phyloP scores from a whole-genome alignment of 2,329 filamentous ascomycete species.

The Ciborinia camelliae region DNA sequence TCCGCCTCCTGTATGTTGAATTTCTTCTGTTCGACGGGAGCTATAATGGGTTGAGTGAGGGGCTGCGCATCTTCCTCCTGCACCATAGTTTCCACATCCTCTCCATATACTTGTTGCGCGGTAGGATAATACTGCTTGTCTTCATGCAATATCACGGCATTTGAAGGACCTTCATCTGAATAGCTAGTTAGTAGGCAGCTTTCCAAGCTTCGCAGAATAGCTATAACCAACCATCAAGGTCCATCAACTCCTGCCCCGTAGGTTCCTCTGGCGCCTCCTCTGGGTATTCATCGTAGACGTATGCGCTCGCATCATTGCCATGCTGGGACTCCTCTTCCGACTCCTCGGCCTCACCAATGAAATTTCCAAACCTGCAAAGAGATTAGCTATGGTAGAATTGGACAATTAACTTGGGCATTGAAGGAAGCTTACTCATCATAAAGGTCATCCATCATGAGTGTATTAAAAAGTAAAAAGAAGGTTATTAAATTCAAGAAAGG shows the following conservation, averaged over 20 bases:
- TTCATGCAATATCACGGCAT: constrained; percentile 96
- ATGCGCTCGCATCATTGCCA: constrained; percentile 69
- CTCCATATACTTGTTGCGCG: constrained; percentile 92
- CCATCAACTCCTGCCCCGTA: constrained; percentile 84
- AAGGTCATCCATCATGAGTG: constrained; percentile 77
- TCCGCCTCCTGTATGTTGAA: constrained; percentile 92
- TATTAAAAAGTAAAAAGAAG: constrained; percentile 5
- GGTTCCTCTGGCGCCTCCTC: constrained; percentile 56
- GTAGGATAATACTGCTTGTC: constrained; percentile 99
- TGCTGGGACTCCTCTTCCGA: constrained; percentile 84
- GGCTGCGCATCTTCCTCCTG: constrained; percentile 97
- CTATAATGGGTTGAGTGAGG: constrained; percentile 87
- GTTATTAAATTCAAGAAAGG: constrained; percentile 14
- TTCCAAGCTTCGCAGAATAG: not conserved
- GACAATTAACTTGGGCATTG: constrained; percentile 8
- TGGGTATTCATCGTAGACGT: constrained; percentile 72
- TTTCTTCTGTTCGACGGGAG: constrained; percentile 90
- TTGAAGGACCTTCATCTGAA: constrained; percentile 78
- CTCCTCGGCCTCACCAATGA: constrained; percentile 88
- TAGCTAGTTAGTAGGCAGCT: not conserved
- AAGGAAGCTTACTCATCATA: constrained; percentile 75
- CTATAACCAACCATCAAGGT: constrained; percentile 67
- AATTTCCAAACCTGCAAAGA: constrained; percentile 81
- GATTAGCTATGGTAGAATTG: constrained; percentile 24
- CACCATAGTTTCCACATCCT: constrained; percentile 91